Conservation (phyloP, 2,329 filamentous ascomycete species). For the Fusarium heterosporum region DNA sequence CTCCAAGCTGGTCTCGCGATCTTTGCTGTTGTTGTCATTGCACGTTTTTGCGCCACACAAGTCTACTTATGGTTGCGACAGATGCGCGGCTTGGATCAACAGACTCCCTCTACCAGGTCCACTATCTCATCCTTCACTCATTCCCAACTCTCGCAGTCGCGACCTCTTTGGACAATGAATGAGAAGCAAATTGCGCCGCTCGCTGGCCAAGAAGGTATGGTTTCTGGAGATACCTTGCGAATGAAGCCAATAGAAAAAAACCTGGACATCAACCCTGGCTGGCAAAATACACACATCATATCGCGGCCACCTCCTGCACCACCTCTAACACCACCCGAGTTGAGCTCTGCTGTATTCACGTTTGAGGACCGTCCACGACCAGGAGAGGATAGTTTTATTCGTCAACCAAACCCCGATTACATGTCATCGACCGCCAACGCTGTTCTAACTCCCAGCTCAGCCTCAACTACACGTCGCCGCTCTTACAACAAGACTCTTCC, state of each 20-base stretch:
- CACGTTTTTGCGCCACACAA: slow-evolving; percentile 47
- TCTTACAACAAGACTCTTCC: slow-evolving; percentile 59
- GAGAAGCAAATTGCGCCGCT: slow-evolving; percentile 40
- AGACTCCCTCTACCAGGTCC: slow-evolving; percentile 33
- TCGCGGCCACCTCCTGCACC: slow-evolving; percentile 59
- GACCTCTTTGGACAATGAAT: slow-evolving; percentile 44
- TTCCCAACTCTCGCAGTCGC: slow-evolving; percentile 35
- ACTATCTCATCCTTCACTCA: slow-evolving; percentile 33
- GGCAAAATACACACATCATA: slow-evolving; percentile 48
- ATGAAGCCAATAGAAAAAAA: slow-evolving; percentile 30
- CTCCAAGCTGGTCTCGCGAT: slow-evolving; percentile 49
- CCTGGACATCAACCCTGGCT: slow-evolving; percentile 45
- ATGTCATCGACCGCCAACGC: slow-evolving; percentile 52
- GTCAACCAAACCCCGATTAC: slow-evolving; percentile 65
- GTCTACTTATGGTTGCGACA: slow-evolving; percentile 47
- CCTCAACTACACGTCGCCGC: slow-evolving; percentile 53
- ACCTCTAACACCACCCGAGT: slow-evolving; percentile 62
- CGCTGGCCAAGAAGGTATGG: slow-evolving; percentile 15
- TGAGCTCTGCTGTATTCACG: slow-evolving; percentile 57
- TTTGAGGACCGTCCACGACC: slow-evolving; percentile 54
- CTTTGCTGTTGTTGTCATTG: slow-evolving; percentile 53
- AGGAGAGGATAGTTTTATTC: slow-evolving; percentile 55
- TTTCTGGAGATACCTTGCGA: slow-evolving; percentile 15
- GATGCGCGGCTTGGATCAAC: slow-evolving; percentile 42
- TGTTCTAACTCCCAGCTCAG: slow-evolving; percentile 44